Evolutionary conservation across 352 stramenopile genomes (phyloP), one percentile per base, ranked within the genome.

Genomic region (Globisporangium okanoganense): DNA sequence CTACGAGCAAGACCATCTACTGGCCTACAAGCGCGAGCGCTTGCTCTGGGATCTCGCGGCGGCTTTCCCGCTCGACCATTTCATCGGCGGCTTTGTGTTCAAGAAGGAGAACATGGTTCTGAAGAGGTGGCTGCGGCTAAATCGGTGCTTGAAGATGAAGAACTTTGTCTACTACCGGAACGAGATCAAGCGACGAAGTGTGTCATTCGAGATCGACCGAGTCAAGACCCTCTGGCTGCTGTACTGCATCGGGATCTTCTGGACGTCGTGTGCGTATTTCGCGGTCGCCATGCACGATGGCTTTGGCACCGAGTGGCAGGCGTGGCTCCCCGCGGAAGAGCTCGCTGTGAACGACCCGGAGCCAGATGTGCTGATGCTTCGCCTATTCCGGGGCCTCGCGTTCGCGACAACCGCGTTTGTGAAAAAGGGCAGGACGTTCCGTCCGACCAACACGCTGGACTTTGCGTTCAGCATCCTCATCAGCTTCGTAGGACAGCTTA

Each of bases 261-360:
- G 77, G 77, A 82, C 69, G 0, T 85, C 77, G 3, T 89, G 79
- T 44, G 67, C 75, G 12, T 87, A 89, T 27, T 83, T 87, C 57
- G 76, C 69, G 3, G 71, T 87, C n/a, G 70, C 78, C 0, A 86
- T 83, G 44, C 68, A 75, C 35, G 75, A 82, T 36, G 73, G 73
- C 1, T 87, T 87, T 51, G 77, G 77, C 9, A 64, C 62, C 0
- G 51, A 72, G 13, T 88, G 76, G 79, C 76, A 86, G 33, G 73
- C 75, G 18, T 88, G 79, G 79, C 55, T 84, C 12, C 79, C 79
- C 0, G 64, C 67, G 0, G 33, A 62, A 12, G 52, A 65, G 22
- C 73, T 88, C 27, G 57, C 68, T 16, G 35, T 52, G 0, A 18
- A 63, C 0, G 56, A 82, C 27, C 62, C 69, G 3, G 60, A 61